Percentiles rank a stretch among this genome's conserved stretches.
Conservation (phyloP, 371 early-diverging fungal species). For the Saksenaea vasiformis region DNA sequence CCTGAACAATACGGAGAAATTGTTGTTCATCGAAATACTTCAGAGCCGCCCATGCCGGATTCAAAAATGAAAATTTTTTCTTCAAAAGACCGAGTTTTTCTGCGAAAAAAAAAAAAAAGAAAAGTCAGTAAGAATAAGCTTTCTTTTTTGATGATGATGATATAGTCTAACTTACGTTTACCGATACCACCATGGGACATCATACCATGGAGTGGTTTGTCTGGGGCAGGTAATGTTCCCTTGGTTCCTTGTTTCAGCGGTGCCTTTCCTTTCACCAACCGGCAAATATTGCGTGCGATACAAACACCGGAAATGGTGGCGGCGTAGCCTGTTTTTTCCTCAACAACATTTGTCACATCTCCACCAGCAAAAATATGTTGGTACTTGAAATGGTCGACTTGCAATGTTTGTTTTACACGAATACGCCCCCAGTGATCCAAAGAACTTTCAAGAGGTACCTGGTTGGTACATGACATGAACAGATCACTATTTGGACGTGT, state of each 20-base stretch:
- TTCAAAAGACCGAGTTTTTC: slow-evolving; percentile 24
- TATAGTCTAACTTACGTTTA: slow-evolving; percentile 43
- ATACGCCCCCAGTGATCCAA: slow-evolving; percentile 44
- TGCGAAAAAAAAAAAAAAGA: slow-evolving; percentile 7
- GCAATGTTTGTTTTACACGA: slow-evolving; percentile 61
- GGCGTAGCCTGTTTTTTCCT: slow-evolving; percentile 65
- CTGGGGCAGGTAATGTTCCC: slow-evolving; percentile 38
- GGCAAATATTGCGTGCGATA: slow-evolving; percentile 52
- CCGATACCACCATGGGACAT: slow-evolving; percentile 46
- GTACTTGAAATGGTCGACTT: slow-evolving; percentile 59
- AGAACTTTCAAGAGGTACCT: slow-evolving; percentile 26
- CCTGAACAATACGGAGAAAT: slow-evolving; percentile 29
- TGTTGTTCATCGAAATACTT: slow-evolving; percentile 36
- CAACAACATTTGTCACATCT: slow-evolving; percentile 61
- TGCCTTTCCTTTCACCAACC: slow-evolving; percentile 45
- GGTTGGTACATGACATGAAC: slow-evolving; percentile 20
- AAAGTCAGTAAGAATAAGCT: too few species aligned
- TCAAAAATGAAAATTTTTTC: slow-evolving; percentile 28
- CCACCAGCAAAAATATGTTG: slow-evolving; percentile 70
- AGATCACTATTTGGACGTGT: slow-evolving; percentile 35
- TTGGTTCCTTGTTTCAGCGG: slow-evolving; percentile 44
- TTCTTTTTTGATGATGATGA: too few species aligned
- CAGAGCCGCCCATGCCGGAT: slow-evolving; percentile 34
- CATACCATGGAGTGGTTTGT: slow-evolving; percentile 43
- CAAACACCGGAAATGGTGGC: slow-evolving; percentile 57